phyloP scores from a whole-genome alignment of 805 yeast genomes.

The Wickerhamomyces ciferrii region DNA sequence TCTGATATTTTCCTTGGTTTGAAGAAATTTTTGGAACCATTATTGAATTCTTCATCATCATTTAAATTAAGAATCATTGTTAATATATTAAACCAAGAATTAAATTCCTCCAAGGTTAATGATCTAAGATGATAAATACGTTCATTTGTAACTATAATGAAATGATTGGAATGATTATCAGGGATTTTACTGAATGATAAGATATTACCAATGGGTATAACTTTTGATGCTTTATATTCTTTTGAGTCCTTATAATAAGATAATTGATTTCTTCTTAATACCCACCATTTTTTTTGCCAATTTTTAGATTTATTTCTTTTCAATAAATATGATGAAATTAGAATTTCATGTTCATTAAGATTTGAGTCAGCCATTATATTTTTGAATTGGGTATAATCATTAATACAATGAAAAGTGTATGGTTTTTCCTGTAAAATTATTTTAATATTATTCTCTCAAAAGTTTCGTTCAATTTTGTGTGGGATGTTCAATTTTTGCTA shows the following conservation, averaged over 20 bases:
- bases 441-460: no score
- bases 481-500: no score
- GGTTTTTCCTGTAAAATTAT: no score
- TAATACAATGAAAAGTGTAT: no score
- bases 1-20: conserved; percentile 1
- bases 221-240: conserved; percentile 32
- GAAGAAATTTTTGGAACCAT: neutral
- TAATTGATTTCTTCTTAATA: conserved; percentile 31
- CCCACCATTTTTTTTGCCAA: conserved; percentile 37
- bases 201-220: conserved; percentile 19
- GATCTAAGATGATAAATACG: conserved; percentile 18
- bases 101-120: conserved; percentile 13
- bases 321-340: conserved; percentile 24
- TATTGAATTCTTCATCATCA: conserved; percentile 4
- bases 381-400: no score
- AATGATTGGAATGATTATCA: conserved; percentile 14
- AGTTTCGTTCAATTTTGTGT: no score
- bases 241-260: conserved; percentile 32
- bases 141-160: conserved; percentile 16
- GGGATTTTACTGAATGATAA: conserved; percentile 16
- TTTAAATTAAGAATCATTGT: conserved; percentile 12
- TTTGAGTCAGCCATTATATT: neutral
- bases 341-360: conserved; percentile 11
- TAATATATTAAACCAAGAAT: conserved; percentile 14
- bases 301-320: conserved; percentile 29